Conservation (phyloP, 2,329 filamentous ascomycete genomes). For the Hypoxylon sp. region DNA sequence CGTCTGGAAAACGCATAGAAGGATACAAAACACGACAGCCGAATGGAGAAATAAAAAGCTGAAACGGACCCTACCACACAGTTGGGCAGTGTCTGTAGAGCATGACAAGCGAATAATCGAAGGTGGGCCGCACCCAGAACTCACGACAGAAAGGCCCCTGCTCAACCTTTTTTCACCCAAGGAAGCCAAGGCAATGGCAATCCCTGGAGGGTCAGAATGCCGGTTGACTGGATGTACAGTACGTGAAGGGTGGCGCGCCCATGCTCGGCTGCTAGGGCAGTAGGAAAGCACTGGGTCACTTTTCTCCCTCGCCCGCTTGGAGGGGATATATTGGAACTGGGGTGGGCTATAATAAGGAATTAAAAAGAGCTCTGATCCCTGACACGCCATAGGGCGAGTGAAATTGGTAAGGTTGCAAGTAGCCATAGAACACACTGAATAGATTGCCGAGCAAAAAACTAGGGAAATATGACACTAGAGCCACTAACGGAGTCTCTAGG, state of each 20-base stretch:
- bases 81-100: conserved; percentile 56
- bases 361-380: conserved; percentile 53
- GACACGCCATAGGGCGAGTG: conserved; percentile 55
- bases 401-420: conserved; percentile 52
- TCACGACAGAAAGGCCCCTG: conserved; percentile 52
- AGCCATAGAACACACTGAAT: conserved; percentile 53
- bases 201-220: conserved; percentile 50
- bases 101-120: conserved; percentile 58
- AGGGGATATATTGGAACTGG: conserved; percentile 55
- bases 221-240: conserved; percentile 46
- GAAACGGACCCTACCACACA: conserved; percentile 63
- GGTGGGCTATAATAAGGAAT: conserved; percentile 55
- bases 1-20: conserved; percentile 59
- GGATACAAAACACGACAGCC: conserved; percentile 58
- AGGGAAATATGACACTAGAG: conserved; percentile 50
- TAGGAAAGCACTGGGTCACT: conserved; percentile 52
- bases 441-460: conserved; percentile 54
- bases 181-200: conserved; percentile 51
- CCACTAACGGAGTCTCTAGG: conserved; percentile 41
- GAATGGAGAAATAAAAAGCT: conserved; percentile 58
- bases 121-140: conserved; percentile 51
- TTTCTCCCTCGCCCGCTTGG: conserved; percentile 54
- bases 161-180: conserved; percentile 49
- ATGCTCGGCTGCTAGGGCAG: conserved; percentile 51
- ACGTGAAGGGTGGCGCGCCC: conserved; percentile 45